Evolutionary conservation across 2,329 filamentous ascomycete genomes (phyloP).

Genomic region (Colletotrichum costaricense): DNA sequence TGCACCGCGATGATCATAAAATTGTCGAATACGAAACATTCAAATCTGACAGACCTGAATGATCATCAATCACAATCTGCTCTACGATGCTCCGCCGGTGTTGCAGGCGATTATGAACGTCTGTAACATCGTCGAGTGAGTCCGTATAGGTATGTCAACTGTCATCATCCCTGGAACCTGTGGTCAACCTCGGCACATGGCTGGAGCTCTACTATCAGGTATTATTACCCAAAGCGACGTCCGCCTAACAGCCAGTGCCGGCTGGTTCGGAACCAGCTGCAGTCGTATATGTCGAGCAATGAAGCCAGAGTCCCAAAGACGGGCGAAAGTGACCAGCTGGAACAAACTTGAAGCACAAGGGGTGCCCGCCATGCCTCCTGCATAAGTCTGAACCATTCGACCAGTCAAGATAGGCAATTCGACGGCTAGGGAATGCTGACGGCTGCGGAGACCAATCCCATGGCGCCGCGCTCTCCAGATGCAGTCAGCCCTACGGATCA

Average conservation of each 20-base stretch:
- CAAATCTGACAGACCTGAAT: not conserved
- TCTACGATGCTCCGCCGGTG: not conserved
- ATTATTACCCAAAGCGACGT: not conserved
- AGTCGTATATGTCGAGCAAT: not conserved
- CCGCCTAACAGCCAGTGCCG: not conserved
- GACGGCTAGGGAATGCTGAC: not conserved
- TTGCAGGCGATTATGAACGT: not conserved
- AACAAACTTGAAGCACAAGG: constrained; percentile 25
- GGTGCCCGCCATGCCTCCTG: constrained; percentile 24
- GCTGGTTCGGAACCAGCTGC: not conserved
- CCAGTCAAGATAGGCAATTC: constrained; percentile 1
- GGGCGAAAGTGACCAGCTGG: constrained; percentile 16
- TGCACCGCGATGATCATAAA: not conserved
- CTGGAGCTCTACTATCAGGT: not conserved
- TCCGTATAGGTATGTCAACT: not conserved
- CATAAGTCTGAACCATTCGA: constrained; percentile 5
- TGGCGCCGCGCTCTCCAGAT: constrained; percentile 8
- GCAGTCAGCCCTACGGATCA: constrained; percentile 30
- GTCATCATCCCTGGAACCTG: not conserved
- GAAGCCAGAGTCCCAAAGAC: not conserved
- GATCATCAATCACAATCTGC: no score
- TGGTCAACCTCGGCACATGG: not conserved
- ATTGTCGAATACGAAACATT: not conserved
- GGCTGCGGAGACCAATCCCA: constrained; percentile 27
- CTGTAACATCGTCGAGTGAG: not conserved